Conservation (phyloP, 768 basidiomycete species). For the Cyathus striatus region DNA sequence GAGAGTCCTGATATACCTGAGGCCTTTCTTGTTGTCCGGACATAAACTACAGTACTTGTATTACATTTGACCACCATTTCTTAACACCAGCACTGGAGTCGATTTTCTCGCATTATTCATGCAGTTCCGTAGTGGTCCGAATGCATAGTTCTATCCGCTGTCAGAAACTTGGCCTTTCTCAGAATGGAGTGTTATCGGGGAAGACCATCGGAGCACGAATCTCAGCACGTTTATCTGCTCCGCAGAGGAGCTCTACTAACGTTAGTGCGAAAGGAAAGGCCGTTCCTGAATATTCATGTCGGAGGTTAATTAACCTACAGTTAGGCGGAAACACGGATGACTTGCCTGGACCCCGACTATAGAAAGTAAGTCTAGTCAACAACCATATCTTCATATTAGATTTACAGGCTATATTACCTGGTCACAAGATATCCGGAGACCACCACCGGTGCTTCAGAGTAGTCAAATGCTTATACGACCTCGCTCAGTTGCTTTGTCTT, state of each 20-base stretch:
- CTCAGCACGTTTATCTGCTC: conserved; percentile 54
- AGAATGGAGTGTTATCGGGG: conserved; percentile 45
- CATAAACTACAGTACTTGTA: conserved; percentile 19
- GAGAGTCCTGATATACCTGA: conserved; percentile 69
- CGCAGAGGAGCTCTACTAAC: conserved; percentile 68
- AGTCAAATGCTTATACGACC: conserved; percentile 65
- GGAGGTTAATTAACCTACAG: neutral
- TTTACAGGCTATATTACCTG: conserved; percentile 51
- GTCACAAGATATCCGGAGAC: conserved; percentile 70
- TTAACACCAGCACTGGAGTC: too few species aligned
- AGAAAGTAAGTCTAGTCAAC: conserved; percentile 2
- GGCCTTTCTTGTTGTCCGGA: conserved; percentile 63
- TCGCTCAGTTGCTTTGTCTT: too few species aligned
- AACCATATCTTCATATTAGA: neutral
- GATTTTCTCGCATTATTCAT: too few species aligned
- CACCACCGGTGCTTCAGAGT: conserved; percentile 70
- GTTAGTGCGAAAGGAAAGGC: conserved; percentile 74
- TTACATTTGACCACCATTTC: too few species aligned
- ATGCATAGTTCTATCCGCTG: too few species aligned
- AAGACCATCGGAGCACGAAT: conserved; percentile 70
- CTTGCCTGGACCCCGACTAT: conserved; percentile 69
- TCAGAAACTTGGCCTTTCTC: conserved; percentile 3
- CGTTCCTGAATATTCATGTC: conserved; percentile 44
- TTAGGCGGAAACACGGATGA: conserved; percentile 2
- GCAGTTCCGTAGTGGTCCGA: too few species aligned